Conservation (phyloP, 2,329 filamentous ascomycete genomes). For the Aureobasidium sp. region DNA sequence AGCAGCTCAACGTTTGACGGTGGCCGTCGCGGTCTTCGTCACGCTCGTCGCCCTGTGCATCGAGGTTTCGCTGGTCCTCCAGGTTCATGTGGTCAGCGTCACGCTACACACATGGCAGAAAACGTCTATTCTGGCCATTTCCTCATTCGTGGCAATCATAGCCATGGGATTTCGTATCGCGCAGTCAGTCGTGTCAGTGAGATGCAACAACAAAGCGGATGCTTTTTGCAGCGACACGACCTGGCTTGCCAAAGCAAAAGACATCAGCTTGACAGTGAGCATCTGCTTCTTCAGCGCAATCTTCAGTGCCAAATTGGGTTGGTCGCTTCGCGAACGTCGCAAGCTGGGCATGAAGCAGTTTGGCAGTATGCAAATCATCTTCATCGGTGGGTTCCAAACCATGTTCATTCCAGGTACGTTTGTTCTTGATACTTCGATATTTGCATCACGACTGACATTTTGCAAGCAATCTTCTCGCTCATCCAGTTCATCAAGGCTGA, state of each 20-base stretch:
- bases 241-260: slow-evolving; percentile 16
- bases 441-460: slow-evolving; percentile 9
- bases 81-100: slow-evolving; percentile 54
- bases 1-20: slow-evolving; percentile 24
- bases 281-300: slow-evolving; percentile 55
- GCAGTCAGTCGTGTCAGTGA: slow-evolving; percentile 39
- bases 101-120: slow-evolving; percentile 37
- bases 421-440: background rate
- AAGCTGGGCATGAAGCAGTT: slow-evolving; percentile 51
- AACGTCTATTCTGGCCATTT: slow-evolving; percentile 37
- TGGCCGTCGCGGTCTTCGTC: slow-evolving; percentile 41
- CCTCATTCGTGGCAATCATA: slow-evolving; percentile 40
- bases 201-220: slow-evolving; percentile 16
- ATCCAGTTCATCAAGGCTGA: slow-evolving; percentile 41
- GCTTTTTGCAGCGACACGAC: slow-evolving; percentile 14
- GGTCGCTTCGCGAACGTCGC: slow-evolving; percentile 47
- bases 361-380: slow-evolving; percentile 57
- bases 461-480: slow-evolving; percentile 50
- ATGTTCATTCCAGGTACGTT: slow-evolving; percentile 55
- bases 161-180: slow-evolving; percentile 47
- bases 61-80: slow-evolving; percentile 51
- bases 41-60: slow-evolving; percentile 47
- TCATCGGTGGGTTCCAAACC: slow-evolving; percentile 59
- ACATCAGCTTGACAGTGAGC: slow-evolving; percentile 45
- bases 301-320: slow-evolving; percentile 53